Evolutionary conservation across 495 filamentous ascomycete genomes (phyloP).

Genomic region (Hyaloscypha finlandica): DNA sequence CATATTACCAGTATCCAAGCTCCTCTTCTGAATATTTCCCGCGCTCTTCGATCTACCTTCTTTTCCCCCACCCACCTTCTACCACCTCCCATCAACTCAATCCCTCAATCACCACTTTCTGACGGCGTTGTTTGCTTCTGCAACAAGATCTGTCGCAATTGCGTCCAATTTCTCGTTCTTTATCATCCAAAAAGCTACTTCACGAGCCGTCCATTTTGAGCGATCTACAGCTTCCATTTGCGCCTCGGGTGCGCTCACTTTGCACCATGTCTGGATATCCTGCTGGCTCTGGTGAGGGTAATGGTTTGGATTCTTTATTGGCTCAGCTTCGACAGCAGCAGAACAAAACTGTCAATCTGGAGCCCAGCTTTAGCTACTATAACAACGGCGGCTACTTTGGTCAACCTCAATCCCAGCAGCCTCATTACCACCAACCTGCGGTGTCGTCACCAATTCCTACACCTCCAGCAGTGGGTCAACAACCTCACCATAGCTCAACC

Average conservation of each 20-base stretch:
- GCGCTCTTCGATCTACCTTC: conserved; percentile 3
- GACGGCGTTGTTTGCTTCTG: conserved; percentile 18
- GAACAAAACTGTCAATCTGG: conserved; percentile 28
- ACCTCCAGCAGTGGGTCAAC: conserved; percentile 44
- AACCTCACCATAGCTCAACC: conserved; percentile 50
- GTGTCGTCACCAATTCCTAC: conserved; percentile 42
- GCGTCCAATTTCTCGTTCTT: conserved; percentile 10
- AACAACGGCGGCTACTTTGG: conserved; percentile 27
- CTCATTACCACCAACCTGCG: conserved; percentile 48
- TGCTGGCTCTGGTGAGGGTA: conserved; percentile 28
- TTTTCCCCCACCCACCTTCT: not conserved
- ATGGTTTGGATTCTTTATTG: conserved; percentile 34
- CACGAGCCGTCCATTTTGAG: conserved; percentile 23
- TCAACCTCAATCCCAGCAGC: conserved; percentile 18
- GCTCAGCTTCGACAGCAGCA: conserved; percentile 35
- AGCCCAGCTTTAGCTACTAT: conserved; percentile 31
- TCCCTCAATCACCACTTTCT: not conserved
- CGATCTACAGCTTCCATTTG: conserved; percentile 27
- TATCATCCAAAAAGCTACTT: not conserved
- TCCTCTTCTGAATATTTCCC: not conserved
- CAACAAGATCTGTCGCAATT: conserved; percentile 20
- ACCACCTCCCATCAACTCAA: conserved; percentile 74
- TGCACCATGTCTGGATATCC: conserved; percentile 35
- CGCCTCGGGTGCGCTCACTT: conserved; percentile 32
- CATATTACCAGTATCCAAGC: conserved; percentile 5